These are phyloP conservation scores for Lyophyllum decastes DNA, from an alignment of 768 basidiomycete species.

Conservation along the genomic window DNA sequence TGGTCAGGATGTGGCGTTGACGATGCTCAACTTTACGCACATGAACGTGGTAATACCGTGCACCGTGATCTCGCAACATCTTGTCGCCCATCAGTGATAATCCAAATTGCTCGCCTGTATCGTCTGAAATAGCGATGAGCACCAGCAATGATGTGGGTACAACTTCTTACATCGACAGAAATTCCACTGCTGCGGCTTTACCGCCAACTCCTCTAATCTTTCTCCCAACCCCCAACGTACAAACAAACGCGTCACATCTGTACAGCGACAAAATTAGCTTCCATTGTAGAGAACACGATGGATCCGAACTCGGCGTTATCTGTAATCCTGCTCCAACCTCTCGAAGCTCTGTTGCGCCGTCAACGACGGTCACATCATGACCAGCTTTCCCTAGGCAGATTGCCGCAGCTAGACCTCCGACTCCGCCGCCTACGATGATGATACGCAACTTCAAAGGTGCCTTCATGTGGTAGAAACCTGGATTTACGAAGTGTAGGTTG, in stretches of 20 bases:
- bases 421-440: not conserved
- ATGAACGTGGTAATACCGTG: slow-evolving; percentile 34
- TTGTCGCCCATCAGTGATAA: slow-evolving; percentile 23
- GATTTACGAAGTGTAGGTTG: not conserved
- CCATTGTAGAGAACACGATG: not conserved
- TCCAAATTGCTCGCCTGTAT: slow-evolving; percentile 28
- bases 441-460: not conserved
- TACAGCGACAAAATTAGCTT: not conserved
- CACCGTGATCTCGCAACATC: slow-evolving; percentile 27
- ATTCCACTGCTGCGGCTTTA: not conserved
- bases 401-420: not conserved
- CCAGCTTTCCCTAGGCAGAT: not conserved
- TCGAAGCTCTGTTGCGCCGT: not conserved
- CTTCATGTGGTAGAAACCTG: not conserved
- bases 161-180: not conserved
- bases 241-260: not conserved
- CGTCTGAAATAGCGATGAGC: not conserved
- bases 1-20: slow-evolving; percentile 13
- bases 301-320: not conserved
- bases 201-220: not conserved
- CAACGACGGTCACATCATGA: not conserved
- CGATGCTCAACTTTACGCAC: slow-evolving; percentile 15
- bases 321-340: not conserved
- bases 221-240: not conserved
- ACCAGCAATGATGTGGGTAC: not conserved